Base-by-base conservation (phyloP, 1,284 basidiomycete species). In the Tetrapyrgos nigripes region DNA sequence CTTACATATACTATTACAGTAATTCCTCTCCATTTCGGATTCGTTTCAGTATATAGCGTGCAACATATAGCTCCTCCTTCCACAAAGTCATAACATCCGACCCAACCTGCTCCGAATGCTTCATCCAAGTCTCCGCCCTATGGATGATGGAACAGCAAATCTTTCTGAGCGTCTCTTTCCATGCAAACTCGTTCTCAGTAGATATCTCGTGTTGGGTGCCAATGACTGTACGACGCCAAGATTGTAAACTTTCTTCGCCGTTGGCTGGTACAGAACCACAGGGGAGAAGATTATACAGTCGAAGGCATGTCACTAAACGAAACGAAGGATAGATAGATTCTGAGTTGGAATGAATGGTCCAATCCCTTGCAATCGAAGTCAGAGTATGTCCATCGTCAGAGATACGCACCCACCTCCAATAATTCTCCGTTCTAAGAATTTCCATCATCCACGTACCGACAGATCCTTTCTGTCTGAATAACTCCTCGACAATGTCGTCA, bases 281-380 rank as follows among this genome's bases (percentile, higher is more conserved):
- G 66, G 45, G 63, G 47, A 79, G 64, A 28, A 81, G 63, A 65
- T 86, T 79, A 55, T 86, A 79, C 3, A 94, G 76, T 28, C 92
- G 85, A 43, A 95, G 74, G 0, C 89, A 86, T 27, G 85, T 83
- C 28, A 91, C 83, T 11, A 94, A 72, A 14, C 91, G 83, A 73
- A 87, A 94, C 1, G 92, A 94, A 2, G 92, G 90, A 64, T 88
- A 82, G 5, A 85, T 84, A n/a, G 86, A 81, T 9, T 68, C 66
- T 26, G 86, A 85, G 10, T 77, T 73, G 14, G 76, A 75, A 65
- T 93, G 86, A 27, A 95, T 68, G 1, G 85, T 89, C 87, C 92
- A 94, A 54, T 92, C 84, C 28, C 93, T 93, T 43, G n/a, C 11
- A 29, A n/a, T 26, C 10, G n/a, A 35, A 53, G 26, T 9, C 21